Evolutionary conservation across 2,329 filamentous ascomycete genomes (phyloP), one percentile per base, ranked within the genome.

Genomic region (Penicillium glabrum): DNA sequence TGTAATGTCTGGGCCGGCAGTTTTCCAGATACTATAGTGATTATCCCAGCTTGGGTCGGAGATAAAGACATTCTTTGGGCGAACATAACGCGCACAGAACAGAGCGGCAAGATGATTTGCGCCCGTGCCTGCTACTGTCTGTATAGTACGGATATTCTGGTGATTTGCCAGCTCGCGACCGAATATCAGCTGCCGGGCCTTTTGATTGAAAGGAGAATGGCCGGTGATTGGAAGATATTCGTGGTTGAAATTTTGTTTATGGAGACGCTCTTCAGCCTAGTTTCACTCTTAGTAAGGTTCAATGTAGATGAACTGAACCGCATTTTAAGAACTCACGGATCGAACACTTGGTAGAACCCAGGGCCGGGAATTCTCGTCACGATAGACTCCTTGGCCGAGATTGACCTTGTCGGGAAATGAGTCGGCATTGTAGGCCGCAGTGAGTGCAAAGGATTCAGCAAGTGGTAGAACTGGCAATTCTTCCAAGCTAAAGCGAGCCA

Each of bases 31-130:
- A 76, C 95, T 89, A 79, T 92, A 87, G 83, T 97, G 93, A 79
- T 97, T 97, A 63, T 86, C 88, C 93, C 93, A 97, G 54, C 93
- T 96, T 44, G 93, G 93, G 74, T 89, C 88, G 65, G 91, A 93
- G 73, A 96, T 82, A 81, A 93, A 96, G 72, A 93, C 85, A 54
- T 85, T 86, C 66, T 86, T 56, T 6, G 77, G 79, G 53, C 77
- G 79, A 81, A 89, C 93, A 82, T 96, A 95, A 69, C 86, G 89
- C 72, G 88, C 81, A 55, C 96, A 86, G 83, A 96, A 96, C 61
- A 91, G 84, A 59, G 88, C 91, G 59, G 91, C 93, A 45, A 96
- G 79, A 73, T 96, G 92, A 62, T 95, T 88, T 60, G 93, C 92
- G 64, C 93, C 93, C 58, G 93, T 97, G 64, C 93, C 93, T 54